phyloP scores from a whole-genome alignment of 371 early-diverging fungal genomes.

The Zancudomyces culisetae region DNA sequence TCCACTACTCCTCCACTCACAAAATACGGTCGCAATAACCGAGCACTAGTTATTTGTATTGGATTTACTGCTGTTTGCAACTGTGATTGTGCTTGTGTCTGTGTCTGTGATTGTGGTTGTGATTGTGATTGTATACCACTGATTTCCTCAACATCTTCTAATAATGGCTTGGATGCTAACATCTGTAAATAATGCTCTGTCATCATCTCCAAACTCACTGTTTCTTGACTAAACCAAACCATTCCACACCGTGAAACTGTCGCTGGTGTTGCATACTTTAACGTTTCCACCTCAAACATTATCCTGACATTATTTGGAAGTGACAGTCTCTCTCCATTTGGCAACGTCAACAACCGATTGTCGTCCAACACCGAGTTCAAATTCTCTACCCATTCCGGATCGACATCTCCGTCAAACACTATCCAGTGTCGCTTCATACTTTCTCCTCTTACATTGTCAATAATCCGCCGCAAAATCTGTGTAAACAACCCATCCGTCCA shows the following conservation, averaged over 20 bases:
- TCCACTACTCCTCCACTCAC: slow-evolving; percentile 53
- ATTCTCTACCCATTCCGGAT: slow-evolving; percentile 99
- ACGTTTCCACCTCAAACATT: slow-evolving; percentile 97
- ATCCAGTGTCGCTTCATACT: slow-evolving; percentile 90
- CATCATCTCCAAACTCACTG: slow-evolving; percentile 67
- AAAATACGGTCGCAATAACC: slow-evolving; percentile 49
- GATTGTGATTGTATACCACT: background rate
- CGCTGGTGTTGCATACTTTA: slow-evolving; percentile 92
- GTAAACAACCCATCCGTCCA: slow-evolving; percentile 99
- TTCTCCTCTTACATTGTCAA: slow-evolving; percentile 96
- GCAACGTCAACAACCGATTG: slow-evolving; percentile 87
- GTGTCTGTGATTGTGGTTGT: background rate
- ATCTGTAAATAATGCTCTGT: slow-evolving; percentile 64
- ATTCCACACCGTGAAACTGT: slow-evolving; percentile 98
- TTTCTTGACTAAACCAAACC: slow-evolving; percentile 95
- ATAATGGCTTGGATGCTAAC: slow-evolving; percentile 37
- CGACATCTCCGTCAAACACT: slow-evolving; percentile 98
- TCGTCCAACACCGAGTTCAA: slow-evolving; percentile 96
- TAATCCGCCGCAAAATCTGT: slow-evolving; percentile 84
- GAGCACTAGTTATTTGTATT: slow-evolving; percentile 57
- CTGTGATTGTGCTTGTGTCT: background rate
- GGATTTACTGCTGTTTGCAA: slow-evolving; percentile 14
- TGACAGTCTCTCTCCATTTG: slow-evolving; percentile 95
- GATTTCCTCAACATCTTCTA: too few relatives aligned
- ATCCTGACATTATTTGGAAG: slow-evolving; percentile 91